phyloP scores from a whole-genome alignment of 1,139 yeast genomes.

The Pichiaceae sp. region DNA sequence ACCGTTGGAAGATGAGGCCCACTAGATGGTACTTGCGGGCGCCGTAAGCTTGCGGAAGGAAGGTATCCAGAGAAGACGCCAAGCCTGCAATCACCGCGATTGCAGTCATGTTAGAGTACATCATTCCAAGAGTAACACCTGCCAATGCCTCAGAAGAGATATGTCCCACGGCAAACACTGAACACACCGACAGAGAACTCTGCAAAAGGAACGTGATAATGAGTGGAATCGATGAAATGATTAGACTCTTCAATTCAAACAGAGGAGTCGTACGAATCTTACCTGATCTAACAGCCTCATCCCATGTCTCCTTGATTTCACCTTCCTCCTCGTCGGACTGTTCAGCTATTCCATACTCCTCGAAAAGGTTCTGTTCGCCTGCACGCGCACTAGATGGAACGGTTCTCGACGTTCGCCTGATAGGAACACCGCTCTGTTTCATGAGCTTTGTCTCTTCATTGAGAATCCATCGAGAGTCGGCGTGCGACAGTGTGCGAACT shows the following conservation, averaged over 20 bases:
- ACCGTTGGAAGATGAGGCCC: conserved; percentile 46
- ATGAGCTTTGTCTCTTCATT: conserved; percentile 22
- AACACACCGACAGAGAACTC: conserved; percentile 47
- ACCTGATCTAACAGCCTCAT: conserved; percentile 25
- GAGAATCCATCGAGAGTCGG: conserved; percentile 7
- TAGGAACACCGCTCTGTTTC: conserved; percentile 19
- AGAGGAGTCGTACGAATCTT: conserved; percentile 20
- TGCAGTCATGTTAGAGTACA: conserved; percentile 54
- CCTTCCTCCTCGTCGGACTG: neutral
- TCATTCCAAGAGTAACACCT: conserved; percentile 55
- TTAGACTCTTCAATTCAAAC: conserved; percentile 33
- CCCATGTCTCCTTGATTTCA: conserved; percentile 20
- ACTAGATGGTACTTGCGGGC: conserved; percentile 45
- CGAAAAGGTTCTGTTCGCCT: conserved; percentile 3
- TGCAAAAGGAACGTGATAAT: conserved; percentile 47
- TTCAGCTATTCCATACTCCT: neutral
- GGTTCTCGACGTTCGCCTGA: conserved; percentile 8
- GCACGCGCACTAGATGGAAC: neutral
- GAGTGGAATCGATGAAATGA: conserved; percentile 41
- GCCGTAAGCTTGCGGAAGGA: conserved; percentile 55
- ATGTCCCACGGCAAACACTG: conserved; percentile 53
- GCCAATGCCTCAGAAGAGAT: conserved; percentile 51
- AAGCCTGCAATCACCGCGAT: conserved; percentile 52
- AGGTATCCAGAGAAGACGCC: conserved; percentile 50
- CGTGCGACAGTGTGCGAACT: conserved; percentile 3